Evolutionary conservation across 345 rosid species (phyloP).

Genomic region (Lepidium didymum): DNA sequence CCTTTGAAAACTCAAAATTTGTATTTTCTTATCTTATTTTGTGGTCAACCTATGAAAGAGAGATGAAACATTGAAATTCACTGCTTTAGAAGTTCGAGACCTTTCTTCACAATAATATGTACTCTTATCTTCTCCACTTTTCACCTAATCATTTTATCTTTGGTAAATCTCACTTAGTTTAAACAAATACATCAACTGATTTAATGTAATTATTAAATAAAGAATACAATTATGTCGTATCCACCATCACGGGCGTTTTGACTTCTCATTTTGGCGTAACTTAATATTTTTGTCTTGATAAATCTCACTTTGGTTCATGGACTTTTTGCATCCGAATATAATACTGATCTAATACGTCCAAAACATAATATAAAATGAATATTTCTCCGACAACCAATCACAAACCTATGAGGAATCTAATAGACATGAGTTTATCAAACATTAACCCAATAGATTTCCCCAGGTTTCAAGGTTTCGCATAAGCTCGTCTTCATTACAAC

Average conservation of each 20-base stretch:
- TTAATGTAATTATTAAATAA: no score
- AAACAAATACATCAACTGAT: no score
- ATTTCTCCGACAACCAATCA: slow-evolving; percentile 12
- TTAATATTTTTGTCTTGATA: not conserved
- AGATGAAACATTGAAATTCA: not conserved
- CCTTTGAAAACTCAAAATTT: not conserved
- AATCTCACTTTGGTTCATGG: slow-evolving; percentile 5
- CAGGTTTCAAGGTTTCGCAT: not conserved
- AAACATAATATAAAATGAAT: not conserved
- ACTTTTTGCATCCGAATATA: slow-evolving; percentile 13
- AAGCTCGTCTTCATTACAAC: not conserved
- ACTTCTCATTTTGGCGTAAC: no score
- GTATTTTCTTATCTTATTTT: not conserved
- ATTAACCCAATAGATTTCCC: slow-evolving; percentile 7
- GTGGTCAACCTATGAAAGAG: not conserved
- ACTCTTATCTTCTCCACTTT: not conserved
- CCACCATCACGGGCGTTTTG: no score
- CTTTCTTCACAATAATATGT: not conserved
- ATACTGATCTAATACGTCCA: not conserved
- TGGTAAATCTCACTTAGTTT: not conserved
- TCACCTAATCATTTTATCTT: not conserved
- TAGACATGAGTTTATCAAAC: not conserved
- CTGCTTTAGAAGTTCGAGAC: not conserved
- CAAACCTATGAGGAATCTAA: slow-evolving; percentile 6
- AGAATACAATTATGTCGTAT: no score